These are phyloP conservation scores for Sphaceloma murrayae DNA, from an alignment of 2,329 filamentous ascomycete species.

Conservation along the genomic window DNA sequence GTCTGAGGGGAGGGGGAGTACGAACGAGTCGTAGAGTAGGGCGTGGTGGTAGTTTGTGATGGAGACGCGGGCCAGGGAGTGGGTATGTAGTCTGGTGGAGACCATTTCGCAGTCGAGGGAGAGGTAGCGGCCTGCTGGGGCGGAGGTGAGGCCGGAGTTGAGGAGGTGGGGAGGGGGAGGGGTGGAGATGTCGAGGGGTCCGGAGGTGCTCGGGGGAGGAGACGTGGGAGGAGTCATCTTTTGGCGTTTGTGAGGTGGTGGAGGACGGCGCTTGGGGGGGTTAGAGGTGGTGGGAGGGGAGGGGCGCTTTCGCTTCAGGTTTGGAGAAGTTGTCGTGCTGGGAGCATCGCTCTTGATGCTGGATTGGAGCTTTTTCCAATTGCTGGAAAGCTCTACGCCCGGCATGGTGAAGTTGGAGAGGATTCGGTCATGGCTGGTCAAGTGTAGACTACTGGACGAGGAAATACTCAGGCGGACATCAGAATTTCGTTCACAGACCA, in stretches of 20 bases:
- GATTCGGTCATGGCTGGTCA: background rate
- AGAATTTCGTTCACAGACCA: background rate
- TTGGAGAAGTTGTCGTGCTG: constrained; percentile 15
- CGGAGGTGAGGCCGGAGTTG: constrained; percentile 38
- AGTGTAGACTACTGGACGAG: background rate
- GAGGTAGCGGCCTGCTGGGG: constrained; percentile 74
- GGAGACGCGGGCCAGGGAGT: constrained; percentile 72
- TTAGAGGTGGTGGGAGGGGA: constrained; percentile 21
- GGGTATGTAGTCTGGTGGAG: constrained; percentile 57
- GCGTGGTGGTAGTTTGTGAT: constrained; percentile 88
- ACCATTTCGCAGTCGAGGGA: constrained; percentile 99
- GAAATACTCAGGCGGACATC: background rate
- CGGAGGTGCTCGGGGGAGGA: constrained; percentile 50
- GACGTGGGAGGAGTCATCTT: constrained; percentile 49
- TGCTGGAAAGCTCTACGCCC: constrained; percentile 40
- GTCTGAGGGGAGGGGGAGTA: constrained; percentile 50
- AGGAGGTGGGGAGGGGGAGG: constrained; percentile 36
- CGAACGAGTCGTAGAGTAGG: constrained; percentile 90
- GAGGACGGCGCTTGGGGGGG: constrained; percentile 14
- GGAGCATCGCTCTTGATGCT: constrained; percentile 32
- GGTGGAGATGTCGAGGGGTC: constrained; percentile 35
- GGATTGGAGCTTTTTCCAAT: constrained; percentile 71
- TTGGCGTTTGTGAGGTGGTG: constrained; percentile 21
- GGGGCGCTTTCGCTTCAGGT: constrained; percentile 29
- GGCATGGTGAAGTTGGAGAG: constrained; percentile 27